phyloP scores from a whole-genome alignment of 1,284 basidiomycete species.

The Moniliophthora roreri region DNA sequence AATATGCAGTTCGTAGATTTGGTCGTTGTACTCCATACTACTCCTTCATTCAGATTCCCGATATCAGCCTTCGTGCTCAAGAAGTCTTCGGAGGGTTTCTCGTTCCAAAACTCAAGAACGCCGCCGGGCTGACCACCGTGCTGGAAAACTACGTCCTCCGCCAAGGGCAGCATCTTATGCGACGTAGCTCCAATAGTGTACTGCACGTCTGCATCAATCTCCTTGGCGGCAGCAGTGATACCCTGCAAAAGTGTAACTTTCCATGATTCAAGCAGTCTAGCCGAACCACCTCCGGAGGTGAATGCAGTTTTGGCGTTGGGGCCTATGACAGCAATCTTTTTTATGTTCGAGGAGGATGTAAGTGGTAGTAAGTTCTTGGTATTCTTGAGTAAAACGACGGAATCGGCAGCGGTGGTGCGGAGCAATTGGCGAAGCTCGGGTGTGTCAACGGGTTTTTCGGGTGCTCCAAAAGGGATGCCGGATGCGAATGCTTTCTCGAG shows the following conservation, averaged over 20 bases:
- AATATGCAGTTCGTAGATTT: slow-evolving; percentile 34
- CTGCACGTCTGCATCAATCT: slow-evolving; percentile 35
- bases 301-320: slow-evolving; percentile 54
- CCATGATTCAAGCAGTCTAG: slow-evolving; percentile 44
- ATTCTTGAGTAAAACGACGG: slow-evolving; percentile 52
- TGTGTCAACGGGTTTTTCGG: slow-evolving; percentile 40
- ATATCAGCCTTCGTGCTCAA: slow-evolving; percentile 27
- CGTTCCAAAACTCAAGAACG: slow-evolving; percentile 46
- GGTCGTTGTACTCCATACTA: slow-evolving; percentile 37
- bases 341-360: slow-evolving; percentile 20
- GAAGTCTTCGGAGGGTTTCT: slow-evolving; percentile 33
- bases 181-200: slow-evolving; percentile 37
- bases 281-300: slow-evolving; percentile 56
- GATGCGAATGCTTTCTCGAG: slow-evolving; percentile 38
- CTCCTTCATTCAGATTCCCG: slow-evolving; percentile 17
- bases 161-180: slow-evolving; percentile 36
- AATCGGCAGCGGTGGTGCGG: slow-evolving; percentile 41
- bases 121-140: slow-evolving; percentile 31
- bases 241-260: slow-evolving; percentile 51
- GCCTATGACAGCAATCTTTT: slow-evolving; percentile 56
- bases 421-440: slow-evolving; percentile 41
- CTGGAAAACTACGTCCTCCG: slow-evolving; percentile 33
- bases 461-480: slow-evolving; percentile 40
- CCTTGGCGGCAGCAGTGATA: slow-evolving; percentile 37
- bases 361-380: slow-evolving; percentile 43